Evolutionary conservation across 2,329 filamentous ascomycete species (phyloP), one percentile per base, ranked within the genome.

Genomic region (Xylaria hypoxylon): DNA sequence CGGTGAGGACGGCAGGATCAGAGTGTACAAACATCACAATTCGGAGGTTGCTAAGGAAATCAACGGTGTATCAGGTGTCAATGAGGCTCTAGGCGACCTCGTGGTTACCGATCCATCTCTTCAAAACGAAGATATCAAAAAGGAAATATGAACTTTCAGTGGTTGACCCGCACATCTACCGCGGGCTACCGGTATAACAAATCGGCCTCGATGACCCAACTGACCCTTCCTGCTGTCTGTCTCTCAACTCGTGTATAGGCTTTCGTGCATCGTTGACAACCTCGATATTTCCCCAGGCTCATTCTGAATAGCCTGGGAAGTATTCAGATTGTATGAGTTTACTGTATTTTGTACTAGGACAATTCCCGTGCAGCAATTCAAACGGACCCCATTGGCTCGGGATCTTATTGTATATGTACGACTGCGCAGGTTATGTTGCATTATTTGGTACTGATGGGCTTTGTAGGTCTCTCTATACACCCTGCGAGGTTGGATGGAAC

Each of bases 1-100:
- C 11, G 87, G 87, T 1, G 82, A 87, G 76, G 87, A 89, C 68
- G 79, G 82, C 62, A 80, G 79, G 35, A 82, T 89, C 47, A 80
- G 82, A 48, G 81, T 89, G 13, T 87, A 84, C 71, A 79, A 79
- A 22, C 78, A 79, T 68, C 55, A 58, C 8, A 44, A 11, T 40
- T 26, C 45, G 28, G 56, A 62, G 40, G 24, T 28, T 26, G 44
- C 50, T 15, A 57, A 66, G 56, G n/a, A 45, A 44, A 57, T 71
- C 45, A 64, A 56, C 22, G 67, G 59, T 28, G 57, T 68, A 7
- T 52, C 48, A 13, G 42, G 11, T n/a, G 62, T 65, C 2, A 65
- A 67, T 28, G 67, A 63, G 28, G 60, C 42, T 2, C 11, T 64
- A 3, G 44, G 38, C 13, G 61, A 62, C 10, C 79, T 84, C 28